These are phyloP conservation scores for Trichosporon sp. DNA, from an alignment of 1,284 basidiomycete genomes.

Conservation along the genomic window DNA sequence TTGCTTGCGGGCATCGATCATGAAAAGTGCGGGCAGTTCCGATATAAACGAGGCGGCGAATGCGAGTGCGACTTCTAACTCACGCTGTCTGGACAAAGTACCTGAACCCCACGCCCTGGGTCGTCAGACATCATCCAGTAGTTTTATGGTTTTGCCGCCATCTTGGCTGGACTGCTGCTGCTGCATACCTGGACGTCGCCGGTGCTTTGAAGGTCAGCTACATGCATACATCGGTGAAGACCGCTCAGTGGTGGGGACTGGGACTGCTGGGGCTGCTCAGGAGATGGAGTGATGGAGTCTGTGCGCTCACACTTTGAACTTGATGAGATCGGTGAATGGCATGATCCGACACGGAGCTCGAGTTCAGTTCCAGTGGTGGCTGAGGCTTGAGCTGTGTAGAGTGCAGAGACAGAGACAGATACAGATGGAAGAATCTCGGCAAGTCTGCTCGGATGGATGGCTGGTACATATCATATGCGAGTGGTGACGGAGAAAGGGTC, in stretches of 20 bases:
- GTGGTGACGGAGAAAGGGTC: neutral
- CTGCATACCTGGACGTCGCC: conserved; percentile 36
- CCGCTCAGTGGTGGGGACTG: no score
- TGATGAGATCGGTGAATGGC: conserved; percentile 25
- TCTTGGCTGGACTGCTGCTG: neutral
- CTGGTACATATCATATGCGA: no score
- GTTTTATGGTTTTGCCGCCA: no score
- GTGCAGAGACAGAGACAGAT: no score
- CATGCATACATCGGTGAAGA: neutral
- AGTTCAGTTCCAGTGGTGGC: neutral
- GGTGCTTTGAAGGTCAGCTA: conserved; percentile 20
- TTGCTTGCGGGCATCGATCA: neutral
- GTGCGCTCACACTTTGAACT: conserved; percentile 42
- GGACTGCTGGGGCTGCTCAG: no score
- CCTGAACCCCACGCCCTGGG: conserved; percentile 41
- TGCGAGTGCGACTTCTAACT: no score
- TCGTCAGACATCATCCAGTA: neutral
- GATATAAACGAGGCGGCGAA: neutral
- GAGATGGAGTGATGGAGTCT: no score
- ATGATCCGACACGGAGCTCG: neutral
- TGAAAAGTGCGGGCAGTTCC: neutral
- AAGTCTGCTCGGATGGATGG: neutral
- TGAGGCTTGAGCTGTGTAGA: neutral
- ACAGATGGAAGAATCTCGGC: neutral
- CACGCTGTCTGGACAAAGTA: conserved; percentile 36